Base-by-base conservation (phyloP, 1,284 basidiomycete species). In the Sporisorium iseilematis-ciliati region DNA sequence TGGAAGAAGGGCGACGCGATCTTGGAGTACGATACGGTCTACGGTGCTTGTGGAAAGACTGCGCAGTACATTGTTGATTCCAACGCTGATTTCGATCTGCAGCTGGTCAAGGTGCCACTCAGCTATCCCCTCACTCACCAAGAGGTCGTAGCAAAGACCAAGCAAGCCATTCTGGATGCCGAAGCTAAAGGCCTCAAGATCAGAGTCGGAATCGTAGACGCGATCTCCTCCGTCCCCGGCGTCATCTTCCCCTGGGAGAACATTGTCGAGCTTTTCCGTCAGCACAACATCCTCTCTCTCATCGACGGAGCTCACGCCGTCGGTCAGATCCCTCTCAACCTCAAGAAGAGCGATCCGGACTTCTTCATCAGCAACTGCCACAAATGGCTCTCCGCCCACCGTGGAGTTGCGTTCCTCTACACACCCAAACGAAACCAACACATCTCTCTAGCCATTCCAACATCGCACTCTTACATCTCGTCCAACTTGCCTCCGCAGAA, bases 301-400 rank as follows among this genome's bases (percentile, higher is more conserved):
- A 72, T 97, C 16, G 94, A 97, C 78, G 94, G 88, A 0, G 94
- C 94, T 0, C 94, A 96, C 83, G 90, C 91, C 4, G 90, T 95
- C 50, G 93, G 93, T 0, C 85, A 86, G 57, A 74, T 81, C 20
- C 70, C 75, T 1, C 53, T 86, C 7, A 72, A 89, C 51, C 59
- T 86, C 0, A 33, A 57, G 3, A 35, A 52, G 4, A 53, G 69
- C 2, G 69, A 83, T 29, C 85, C 85, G 0, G 85, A 86, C 54
- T 85, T 84, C 48, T 86, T 81, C 58, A 66, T 75, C 43, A 58
- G 57, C 48, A 78, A 78, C 60, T 78, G 76, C 43, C 76, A 78
- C 68, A 75, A 75, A 50, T 72, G 76, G 72, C 63, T 94, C 3
- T 90, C 87, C 74, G 89, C 90, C 6, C 92, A 93, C 82, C 88